A percentile compares a stretch with the other conserved stretches of the same genome.
These are phyloP conservation scores for Xylaria sp. DNA, from an alignment of 2,329 filamentous ascomycete species.

Conservation along the genomic window DNA sequence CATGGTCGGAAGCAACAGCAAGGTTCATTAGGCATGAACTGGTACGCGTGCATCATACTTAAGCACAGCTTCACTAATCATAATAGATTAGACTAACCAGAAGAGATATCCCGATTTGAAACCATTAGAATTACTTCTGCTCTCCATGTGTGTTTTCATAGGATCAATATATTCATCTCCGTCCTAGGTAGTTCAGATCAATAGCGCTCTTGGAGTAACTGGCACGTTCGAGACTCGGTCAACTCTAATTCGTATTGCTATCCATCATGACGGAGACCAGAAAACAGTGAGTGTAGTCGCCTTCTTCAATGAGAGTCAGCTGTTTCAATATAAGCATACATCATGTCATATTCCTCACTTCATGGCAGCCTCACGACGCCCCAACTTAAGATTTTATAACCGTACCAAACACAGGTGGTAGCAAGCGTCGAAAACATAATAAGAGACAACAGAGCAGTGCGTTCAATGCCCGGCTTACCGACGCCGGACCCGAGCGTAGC, in stretches of 20 bases:
- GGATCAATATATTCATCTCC: neutral
- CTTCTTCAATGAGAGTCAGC: neutral
- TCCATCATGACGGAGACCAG: neutral
- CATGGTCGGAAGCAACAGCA: neutral
- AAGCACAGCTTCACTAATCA: neutral
- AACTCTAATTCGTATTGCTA: neutral
- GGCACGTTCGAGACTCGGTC: neutral
- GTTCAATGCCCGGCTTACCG: conserved; percentile 51
- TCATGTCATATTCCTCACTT: conserved; percentile 12
- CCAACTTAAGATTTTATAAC: conserved; percentile 18
- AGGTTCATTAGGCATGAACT: neutral
- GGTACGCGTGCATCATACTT: neutral
- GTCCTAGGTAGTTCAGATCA: neutral
- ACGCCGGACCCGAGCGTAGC: conserved; percentile 47
- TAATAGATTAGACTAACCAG: conserved; percentile 1
- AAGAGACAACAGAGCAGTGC: conserved; percentile 43
- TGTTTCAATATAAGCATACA: neutral
- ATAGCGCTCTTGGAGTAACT: neutral
- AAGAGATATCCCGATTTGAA: neutral
- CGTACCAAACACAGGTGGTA: conserved; percentile 35
- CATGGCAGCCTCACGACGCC: conserved; percentile 1
- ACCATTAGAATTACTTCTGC: neutral
- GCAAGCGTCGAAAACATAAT: conserved; percentile 35
- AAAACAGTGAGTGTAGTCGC: neutral
- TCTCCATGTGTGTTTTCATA: neutral